Conservation (phyloP, 148 eudicot genomes). For the Cornus florida region DNA sequence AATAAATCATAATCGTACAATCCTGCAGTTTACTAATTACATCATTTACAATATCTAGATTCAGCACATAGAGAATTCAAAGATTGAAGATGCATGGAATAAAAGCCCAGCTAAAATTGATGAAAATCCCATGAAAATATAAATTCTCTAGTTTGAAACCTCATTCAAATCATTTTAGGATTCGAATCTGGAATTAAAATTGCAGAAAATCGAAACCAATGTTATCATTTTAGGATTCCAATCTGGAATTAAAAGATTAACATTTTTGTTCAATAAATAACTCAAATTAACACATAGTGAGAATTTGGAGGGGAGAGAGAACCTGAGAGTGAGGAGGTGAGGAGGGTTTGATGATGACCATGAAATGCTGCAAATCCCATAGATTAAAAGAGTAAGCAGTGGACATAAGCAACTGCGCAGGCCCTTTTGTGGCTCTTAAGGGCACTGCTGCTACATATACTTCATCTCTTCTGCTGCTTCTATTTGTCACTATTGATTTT, state of each 20-base stretch:
- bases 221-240: no score
- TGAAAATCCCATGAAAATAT: not conserved
- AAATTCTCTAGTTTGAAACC: not conserved
- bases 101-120: not conserved
- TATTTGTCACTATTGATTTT: conserved; percentile 10
- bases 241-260: no score
- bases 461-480: conserved; percentile 37
- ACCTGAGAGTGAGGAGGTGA: conserved; percentile 33
- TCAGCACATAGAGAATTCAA: not conserved
- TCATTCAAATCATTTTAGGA: not conserved
- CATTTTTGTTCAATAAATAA: no score
- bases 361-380: conserved; percentile 81
- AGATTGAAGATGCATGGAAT: not conserved
- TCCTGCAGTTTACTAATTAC: not conserved
- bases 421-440: conserved; percentile 70
- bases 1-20: not conserved
- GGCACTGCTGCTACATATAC: conserved; percentile 79
- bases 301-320: not conserved
- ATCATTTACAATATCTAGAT: not conserved
- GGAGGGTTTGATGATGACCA: conserved; percentile 71
- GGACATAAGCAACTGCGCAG: conserved; percentile 72
- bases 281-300: not conserved
- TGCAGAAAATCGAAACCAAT: no score
- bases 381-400: conserved; percentile 65
- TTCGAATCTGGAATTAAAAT: not conserved